Conservation (phyloP, 2,329 filamentous ascomycete species). For the Penicillium fuscoglaucum region DNA sequence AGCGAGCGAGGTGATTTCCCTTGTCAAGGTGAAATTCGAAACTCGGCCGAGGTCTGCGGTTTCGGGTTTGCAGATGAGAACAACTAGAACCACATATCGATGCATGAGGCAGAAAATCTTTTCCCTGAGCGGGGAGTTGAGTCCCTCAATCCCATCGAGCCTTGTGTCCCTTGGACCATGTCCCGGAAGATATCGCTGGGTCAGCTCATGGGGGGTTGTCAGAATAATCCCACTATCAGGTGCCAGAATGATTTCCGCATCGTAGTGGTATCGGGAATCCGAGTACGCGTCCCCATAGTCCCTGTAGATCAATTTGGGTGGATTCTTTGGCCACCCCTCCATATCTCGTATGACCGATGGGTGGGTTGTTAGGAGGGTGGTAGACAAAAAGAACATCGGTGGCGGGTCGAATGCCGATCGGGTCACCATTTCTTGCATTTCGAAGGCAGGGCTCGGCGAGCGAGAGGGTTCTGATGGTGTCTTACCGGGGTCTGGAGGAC, state of each 20-base stretch:
- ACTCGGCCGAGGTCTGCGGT: neutral
- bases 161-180: neutral
- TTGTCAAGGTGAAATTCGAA: neutral
- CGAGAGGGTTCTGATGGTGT: neutral
- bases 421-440: neutral
- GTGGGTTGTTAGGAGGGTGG: slow-evolving; percentile 21
- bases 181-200: slow-evolving; percentile 70
- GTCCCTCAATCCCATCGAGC: neutral
- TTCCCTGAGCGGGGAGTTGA: neutral
- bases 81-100: neutral
- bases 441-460: neutral
- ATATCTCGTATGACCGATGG: neutral
- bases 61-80: neutral
- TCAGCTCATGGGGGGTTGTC: slow-evolving; percentile 69
- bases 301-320: slow-evolving; percentile 28
- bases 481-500: neutral
- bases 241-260: slow-evolving; percentile 69
- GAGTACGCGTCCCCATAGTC: slow-evolving; percentile 19
- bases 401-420: neutral
- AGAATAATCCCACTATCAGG: slow-evolving; percentile 68
- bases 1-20: neutral
- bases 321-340: slow-evolving; percentile 20
- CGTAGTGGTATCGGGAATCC: slow-evolving; percentile 4
- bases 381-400: slow-evolving; percentile 26
- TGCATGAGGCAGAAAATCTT: neutral